Percentiles rank a stretch among this genome's conserved stretches.
phyloP scores from a whole-genome alignment of 805 yeast species.

The Zygosaccharomyces siamensis region DNA sequence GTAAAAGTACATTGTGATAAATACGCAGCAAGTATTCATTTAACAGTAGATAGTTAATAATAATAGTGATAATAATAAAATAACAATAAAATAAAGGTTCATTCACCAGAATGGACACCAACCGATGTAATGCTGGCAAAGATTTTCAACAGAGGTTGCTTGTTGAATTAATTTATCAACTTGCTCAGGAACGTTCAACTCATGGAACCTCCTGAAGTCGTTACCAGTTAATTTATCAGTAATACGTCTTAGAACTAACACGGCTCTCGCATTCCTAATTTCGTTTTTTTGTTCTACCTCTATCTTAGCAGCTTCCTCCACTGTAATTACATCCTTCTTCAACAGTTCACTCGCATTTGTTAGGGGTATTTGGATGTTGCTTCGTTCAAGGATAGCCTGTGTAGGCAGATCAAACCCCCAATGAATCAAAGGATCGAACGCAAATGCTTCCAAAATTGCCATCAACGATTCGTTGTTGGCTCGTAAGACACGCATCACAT shows the following conservation, averaged over 20 bases:
- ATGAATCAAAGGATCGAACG: conserved; percentile 94
- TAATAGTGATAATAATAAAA: too few relatives aligned
- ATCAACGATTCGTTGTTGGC: conserved; percentile 93
- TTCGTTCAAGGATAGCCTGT: conserved; percentile 66
- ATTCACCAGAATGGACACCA: conserved; percentile 97
- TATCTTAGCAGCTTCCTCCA: conserved; percentile 66
- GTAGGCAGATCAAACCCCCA: conserved; percentile 98
- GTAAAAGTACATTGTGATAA: conserved; percentile 17
- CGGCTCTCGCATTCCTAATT: conserved; percentile 83
- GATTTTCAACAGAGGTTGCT: conserved; percentile 92
- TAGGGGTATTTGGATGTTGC: conserved; percentile 64
- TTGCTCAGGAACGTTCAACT: conserved; percentile 78
- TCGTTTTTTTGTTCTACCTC: conserved; percentile 66
- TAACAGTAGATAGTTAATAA: conserved; percentile 1
- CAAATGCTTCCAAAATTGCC: conserved; percentile 98
- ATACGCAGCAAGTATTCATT: conserved; percentile 13
- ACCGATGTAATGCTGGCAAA: conserved; percentile 95
- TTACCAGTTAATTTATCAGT: conserved; percentile 91
- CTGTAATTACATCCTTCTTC: conserved; percentile 70
- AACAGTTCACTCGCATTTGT: conserved; percentile 65
- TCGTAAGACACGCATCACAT: conserved; percentile 91
- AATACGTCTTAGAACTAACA: conserved; percentile 80
- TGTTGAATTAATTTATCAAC: conserved; percentile 92
- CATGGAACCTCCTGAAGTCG: conserved; percentile 70
- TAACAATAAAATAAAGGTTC: neutral